Percentiles rank a stretch among this genome's conserved stretches.
Evolutionary conservation across 139 green algal genomes (phyloP).

Genomic region (Astrephomene gubernaculifera): DNA sequence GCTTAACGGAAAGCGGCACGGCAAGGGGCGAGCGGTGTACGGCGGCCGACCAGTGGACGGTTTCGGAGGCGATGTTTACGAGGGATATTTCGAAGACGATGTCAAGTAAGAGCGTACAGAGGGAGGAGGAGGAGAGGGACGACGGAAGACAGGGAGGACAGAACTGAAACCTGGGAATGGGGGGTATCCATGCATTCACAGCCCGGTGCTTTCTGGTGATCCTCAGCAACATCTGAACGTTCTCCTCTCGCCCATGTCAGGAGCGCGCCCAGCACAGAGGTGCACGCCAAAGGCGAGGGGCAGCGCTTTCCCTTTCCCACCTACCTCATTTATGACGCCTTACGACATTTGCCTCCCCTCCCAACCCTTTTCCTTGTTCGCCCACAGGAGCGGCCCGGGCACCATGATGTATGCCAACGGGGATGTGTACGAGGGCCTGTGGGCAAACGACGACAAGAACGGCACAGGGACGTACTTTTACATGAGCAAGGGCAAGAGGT

Average conservation of each 20-base stretch:
- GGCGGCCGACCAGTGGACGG: slow-evolving; percentile 71
- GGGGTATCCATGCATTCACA: too few relatives aligned
- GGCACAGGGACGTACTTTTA: slow-evolving; percentile 73
- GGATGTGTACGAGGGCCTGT: slow-evolving; percentile 77
- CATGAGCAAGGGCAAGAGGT: slow-evolving; percentile 65
- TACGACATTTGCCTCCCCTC: not conserved
- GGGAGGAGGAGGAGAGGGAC: not conserved
- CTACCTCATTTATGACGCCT: not conserved
- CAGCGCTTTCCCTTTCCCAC: not conserved
- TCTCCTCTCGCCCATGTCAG: too few relatives aligned
- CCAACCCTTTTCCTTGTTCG: not conserved
- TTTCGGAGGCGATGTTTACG: slow-evolving; percentile 78
- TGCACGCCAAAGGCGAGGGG: too few relatives aligned
- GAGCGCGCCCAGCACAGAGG: too few relatives aligned
- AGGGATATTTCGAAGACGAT: slow-evolving; percentile 73
- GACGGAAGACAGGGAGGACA: not conserved
- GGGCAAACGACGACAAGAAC: slow-evolving; percentile 76
- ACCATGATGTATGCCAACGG: slow-evolving; percentile 74
- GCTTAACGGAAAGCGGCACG: slow-evolving; percentile 61
- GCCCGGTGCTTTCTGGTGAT: too few relatives aligned
- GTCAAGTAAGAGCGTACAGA: slow-evolving; percentile 61
- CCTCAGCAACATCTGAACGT: too few relatives aligned
- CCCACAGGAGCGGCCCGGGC: slow-evolving; percentile 65
- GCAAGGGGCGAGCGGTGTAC: slow-evolving; percentile 67
- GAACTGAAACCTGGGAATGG: too few relatives aligned